Conservation (phyloP, 441 rosid species). For the Jatropha podagrica region DNA sequence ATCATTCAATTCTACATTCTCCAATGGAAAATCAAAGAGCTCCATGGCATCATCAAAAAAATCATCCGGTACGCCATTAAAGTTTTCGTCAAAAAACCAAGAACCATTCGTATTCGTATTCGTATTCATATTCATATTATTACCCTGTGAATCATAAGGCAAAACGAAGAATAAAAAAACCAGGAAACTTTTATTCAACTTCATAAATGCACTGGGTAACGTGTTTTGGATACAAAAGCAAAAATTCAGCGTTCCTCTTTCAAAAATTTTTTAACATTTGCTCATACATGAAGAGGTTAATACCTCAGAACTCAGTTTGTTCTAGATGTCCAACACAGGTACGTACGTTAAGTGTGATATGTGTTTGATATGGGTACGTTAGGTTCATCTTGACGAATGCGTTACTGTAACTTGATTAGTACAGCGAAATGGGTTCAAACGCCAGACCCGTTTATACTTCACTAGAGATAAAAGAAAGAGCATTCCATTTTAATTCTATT, state of each 20-base stretch:
- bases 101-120: constrained; percentile 48
- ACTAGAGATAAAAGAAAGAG: background rate
- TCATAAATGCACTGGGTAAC: background rate
- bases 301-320: background rate
- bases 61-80: constrained; percentile 53
- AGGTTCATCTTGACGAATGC: background rate
- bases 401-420: background rate
- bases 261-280: background rate
- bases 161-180: background rate
- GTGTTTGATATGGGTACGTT: constrained; percentile 13
- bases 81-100: constrained; percentile 55
- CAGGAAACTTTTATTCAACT: constrained; percentile 3
- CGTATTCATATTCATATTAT: constrained; percentile 39
- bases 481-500: background rate
- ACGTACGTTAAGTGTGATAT: constrained; percentile 2
- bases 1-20: constrained; percentile 50
- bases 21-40: constrained; percentile 53
- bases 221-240: background rate
- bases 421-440: background rate
- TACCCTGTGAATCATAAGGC: constrained; percentile 15
- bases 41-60: constrained; percentile 58
- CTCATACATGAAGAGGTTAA: background rate
- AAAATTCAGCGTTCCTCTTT: background rate
- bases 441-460: background rate
- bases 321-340: constrained; percentile 17